Conservation (phyloP, 495 filamentous ascomycete species). For the Trichoderma asperelloides region DNA sequence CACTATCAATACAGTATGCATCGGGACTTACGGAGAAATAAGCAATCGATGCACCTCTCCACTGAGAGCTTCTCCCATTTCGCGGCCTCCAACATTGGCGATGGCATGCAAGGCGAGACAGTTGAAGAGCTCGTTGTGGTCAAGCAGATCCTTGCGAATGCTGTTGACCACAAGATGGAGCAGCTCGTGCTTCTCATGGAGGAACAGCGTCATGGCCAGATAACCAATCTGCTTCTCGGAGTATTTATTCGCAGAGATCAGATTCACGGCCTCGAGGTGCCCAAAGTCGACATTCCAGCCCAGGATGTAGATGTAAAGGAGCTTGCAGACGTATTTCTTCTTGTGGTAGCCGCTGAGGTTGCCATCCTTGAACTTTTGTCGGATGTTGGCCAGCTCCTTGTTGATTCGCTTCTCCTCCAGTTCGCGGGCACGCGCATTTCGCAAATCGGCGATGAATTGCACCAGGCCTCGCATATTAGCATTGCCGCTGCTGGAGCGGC, state of each 20-base stretch:
- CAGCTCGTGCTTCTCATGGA: constrained; percentile 95
- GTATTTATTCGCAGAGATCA: constrained; percentile 94
- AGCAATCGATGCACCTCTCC: constrained; percentile 87
- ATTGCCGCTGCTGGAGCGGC: constrained; percentile 50
- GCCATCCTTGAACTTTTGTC: constrained; percentile 82
- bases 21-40: constrained; percentile 79
- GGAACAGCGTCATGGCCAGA: constrained; percentile 90
- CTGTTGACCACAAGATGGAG: constrained; percentile 96
- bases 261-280: constrained; percentile 93
- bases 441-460: constrained; percentile 95
- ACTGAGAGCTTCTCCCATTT: constrained; percentile 94
- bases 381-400: constrained; percentile 97
- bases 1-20: not conserved
- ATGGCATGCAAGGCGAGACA: constrained; percentile 98
- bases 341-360: constrained; percentile 91
- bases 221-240: constrained; percentile 99
- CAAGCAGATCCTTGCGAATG: constrained; percentile 89
- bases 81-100: constrained; percentile 90
- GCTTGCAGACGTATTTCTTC: constrained; percentile 99
- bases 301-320: constrained; percentile 98
- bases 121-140: constrained; percentile 95
- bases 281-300: constrained; percentile 99
- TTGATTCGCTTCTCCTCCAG: constrained; percentile 99
- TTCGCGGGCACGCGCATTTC: constrained; percentile 90
- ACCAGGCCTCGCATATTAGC: constrained; percentile 81